Evolutionary conservation across 805 yeast species (phyloP).

Genomic region (Starmera quercuum): DNA sequence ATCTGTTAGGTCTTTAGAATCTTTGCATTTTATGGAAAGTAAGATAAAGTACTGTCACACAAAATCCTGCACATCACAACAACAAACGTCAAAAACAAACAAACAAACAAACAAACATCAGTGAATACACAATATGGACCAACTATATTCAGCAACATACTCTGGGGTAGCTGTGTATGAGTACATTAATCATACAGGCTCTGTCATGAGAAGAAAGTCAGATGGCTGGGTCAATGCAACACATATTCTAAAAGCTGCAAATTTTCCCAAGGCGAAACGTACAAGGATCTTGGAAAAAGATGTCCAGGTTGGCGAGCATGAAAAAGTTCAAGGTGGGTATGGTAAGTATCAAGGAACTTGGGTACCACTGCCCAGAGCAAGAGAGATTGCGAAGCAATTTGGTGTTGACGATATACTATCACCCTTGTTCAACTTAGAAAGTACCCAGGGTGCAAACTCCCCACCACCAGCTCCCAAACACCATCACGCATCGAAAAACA

Average conservation of each 20-base stretch:
- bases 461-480: constrained; percentile 62
- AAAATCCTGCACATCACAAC: neutral
- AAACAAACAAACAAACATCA: no score
- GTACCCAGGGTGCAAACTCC: constrained; percentile 40
- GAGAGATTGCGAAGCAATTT: constrained; percentile 55
- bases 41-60: no score
- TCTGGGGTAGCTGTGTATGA: constrained; percentile 83
- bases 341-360: constrained; percentile 97
- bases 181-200: constrained; percentile 55
- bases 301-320: constrained; percentile 85
- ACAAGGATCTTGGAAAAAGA: constrained; percentile 89
- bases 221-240: constrained; percentile 93
- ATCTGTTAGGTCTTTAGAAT: constrained; percentile 1
- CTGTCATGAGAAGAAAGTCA: constrained; percentile 68
- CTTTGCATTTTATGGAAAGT: no score
- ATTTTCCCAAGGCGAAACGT: constrained; percentile 89
- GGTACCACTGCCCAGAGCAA: constrained; percentile 81
- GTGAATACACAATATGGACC: constrained; percentile 14
- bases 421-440: constrained; percentile 58
- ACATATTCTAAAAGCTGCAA: constrained; percentile 87
- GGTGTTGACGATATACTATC: constrained; percentile 53
- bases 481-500: constrained; percentile 46
- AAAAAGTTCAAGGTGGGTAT: constrained; percentile 94
- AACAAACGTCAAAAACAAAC: neutral
- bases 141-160: constrained; percentile 69